Evolutionary conservation across 768 basidiomycete genomes (phyloP).

Genomic region (Calocybe cyanea): DNA sequence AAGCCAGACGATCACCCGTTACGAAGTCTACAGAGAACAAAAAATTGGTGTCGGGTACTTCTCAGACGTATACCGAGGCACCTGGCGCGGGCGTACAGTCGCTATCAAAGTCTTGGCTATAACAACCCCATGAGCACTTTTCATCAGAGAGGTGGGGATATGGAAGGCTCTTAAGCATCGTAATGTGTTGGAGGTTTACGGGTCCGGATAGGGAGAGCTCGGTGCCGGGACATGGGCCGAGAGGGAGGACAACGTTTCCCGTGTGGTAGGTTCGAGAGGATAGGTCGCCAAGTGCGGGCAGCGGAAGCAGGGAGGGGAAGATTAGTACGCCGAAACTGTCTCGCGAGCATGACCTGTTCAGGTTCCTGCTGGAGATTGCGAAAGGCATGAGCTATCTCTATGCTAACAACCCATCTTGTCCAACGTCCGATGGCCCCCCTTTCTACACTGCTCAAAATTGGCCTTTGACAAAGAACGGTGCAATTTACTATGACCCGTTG

Average conservation of each 20-base stretch:
- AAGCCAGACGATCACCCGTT: constrained; percentile 77
- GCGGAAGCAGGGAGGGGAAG: constrained; percentile 1
- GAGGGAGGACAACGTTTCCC: constrained; percentile 3
- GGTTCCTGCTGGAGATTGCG: constrained; percentile 70
- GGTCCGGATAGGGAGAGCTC: constrained; percentile 68
- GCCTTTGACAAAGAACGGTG: too few relatives aligned
- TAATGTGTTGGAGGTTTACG: constrained; percentile 70
- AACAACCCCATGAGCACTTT: constrained; percentile 57
- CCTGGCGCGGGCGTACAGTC: constrained; percentile 62
- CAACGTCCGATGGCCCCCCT: too few relatives aligned
- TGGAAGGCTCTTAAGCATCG: constrained; percentile 70
- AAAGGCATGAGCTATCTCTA: constrained; percentile 84
- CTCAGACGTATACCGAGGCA: constrained; percentile 72
- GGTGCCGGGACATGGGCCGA: constrained; percentile 5
- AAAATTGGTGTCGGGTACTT: constrained; percentile 74
- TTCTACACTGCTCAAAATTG: too few relatives aligned
- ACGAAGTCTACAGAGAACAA: constrained; percentile 69
- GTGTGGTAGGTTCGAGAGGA: too few relatives aligned
- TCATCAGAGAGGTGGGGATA: constrained; percentile 64
- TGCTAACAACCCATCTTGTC: constrained; percentile 42
- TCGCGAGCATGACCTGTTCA: constrained; percentile 44
- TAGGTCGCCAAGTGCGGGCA: neutral
- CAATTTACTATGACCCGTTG: too few relatives aligned
- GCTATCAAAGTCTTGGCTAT: constrained; percentile 71
- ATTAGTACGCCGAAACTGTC: constrained; percentile 5